Evolutionary conservation across 2,329 filamentous ascomycete genomes (phyloP), one percentile per base, ranked within the genome.

Genomic region (Diaporthe sp.): DNA sequence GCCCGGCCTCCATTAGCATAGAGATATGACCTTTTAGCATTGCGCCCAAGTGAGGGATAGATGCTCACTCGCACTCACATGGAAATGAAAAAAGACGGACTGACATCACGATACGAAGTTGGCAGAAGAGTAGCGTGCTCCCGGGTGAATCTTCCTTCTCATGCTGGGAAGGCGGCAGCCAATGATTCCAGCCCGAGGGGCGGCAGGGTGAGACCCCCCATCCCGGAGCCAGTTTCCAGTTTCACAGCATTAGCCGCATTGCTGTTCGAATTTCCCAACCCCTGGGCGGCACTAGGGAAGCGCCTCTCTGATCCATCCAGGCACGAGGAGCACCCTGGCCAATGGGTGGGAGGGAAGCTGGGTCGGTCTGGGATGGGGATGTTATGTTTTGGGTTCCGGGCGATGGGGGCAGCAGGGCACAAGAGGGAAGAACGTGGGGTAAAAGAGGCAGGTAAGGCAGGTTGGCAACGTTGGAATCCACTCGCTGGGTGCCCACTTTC

Each of bases 281-380:
- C 60, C 61, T 31, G 49, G 65, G 49, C 46, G 65, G 65, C 65
- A 70, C 65, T 70, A 70, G 49, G 49, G 61, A 55, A 34, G 44
- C 28, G 62, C 46, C 62, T n/a, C n/a, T 25, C 8, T 65, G 25
- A 46, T 28, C 34, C 8, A 55, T 70, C 49, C 65, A 70, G 65
- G 65, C 49, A 70, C 65, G 65, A 55, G 65, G 65, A 22, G 49
- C 42, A 70, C n/a, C 65, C 65, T 70, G 65, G 65, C 65, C 65
- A 70, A 70, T 70, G 34, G 34, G 49, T 19, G 65, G 46, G 46
- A 19, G 62, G 22, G 12, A 53, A 53, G 28, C 44, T 17, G 44
- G 62, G 62, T 9, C 31, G 62, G 25, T 25, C 65, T 68, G 65
- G 65, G 65, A 68, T 70, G 65, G 49, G 65, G 65, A 70, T 70